phyloP scores from a whole-genome alignment of 1,139 yeast genomes.

The Diutina catenulata region DNA sequence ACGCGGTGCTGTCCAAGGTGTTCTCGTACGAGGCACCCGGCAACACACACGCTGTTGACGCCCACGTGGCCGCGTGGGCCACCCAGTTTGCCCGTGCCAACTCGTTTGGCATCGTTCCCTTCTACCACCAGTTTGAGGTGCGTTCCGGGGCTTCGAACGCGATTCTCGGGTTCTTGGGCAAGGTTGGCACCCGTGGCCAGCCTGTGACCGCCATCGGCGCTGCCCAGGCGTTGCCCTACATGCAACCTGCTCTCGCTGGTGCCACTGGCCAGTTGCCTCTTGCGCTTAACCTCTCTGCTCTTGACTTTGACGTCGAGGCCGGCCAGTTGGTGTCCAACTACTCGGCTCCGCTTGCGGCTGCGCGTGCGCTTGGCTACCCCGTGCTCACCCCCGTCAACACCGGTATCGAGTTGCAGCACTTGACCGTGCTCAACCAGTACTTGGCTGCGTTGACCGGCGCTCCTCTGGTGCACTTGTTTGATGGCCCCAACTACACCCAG shows the following conservation, averaged over 20 bases:
- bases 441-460: slow-evolving; percentile 40
- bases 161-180: slow-evolving; percentile 50
- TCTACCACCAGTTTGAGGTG: slow-evolving; percentile 51
- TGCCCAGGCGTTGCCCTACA: slow-evolving; percentile 53
- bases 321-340: slow-evolving; percentile 55
- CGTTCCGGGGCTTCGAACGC: slow-evolving; percentile 80
- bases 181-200: slow-evolving; percentile 25
- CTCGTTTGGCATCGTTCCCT: slow-evolving; percentile 45
- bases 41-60: slow-evolving; percentile 48
- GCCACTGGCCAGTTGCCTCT: slow-evolving; percentile 39
- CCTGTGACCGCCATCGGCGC: slow-evolving; percentile 50
- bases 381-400: slow-evolving; percentile 55
- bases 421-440: slow-evolving; percentile 55
- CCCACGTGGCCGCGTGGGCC: slow-evolving; percentile 52
- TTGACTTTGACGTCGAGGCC: slow-evolving; percentile 48
- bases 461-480: slow-evolving; percentile 64
- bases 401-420: slow-evolving; percentile 52
- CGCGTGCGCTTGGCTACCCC: slow-evolving; percentile 57
- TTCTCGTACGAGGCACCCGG: slow-evolving; percentile 65
- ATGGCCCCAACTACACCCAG: slow-evolving; percentile 61
- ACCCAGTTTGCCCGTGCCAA: slow-evolving; percentile 38
- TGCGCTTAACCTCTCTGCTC: slow-evolving; percentile 61
- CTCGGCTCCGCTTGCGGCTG: slow-evolving; percentile 48
- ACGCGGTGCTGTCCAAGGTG: slow-evolving; percentile 48
- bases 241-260: slow-evolving; percentile 37